Evolutionary conservation across 1,139 yeast genomes (phyloP), one percentile per base, ranked within the genome.

Genomic region (Hansenula sp.): DNA sequence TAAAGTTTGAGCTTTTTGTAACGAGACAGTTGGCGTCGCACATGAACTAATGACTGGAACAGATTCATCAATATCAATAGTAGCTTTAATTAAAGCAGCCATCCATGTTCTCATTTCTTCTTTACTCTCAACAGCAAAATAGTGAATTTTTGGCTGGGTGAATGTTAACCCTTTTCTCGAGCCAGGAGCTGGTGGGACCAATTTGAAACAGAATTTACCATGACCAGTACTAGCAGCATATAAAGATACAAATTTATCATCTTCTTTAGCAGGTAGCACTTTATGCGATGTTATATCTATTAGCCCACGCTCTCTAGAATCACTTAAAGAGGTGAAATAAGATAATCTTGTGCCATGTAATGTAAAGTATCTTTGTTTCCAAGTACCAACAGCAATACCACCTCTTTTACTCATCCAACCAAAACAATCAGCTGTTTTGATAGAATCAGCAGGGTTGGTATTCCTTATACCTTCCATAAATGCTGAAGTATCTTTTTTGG

Each of bases 341-440:
- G 97, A 89, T 47, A 93, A 69, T 54, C 99, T 72, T 0, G 99
- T 94, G 7, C 96, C 96, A 65, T 91, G 96, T 36, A 93, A 71
- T 1, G 94, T 83, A 60, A 93, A 93, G 60, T 80, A 93, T 47
- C 99, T 77, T 45, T 85, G 82, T 57, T 91, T 84, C 99, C 99
- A 93, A 13, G 91, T 81, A 16, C 89, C 87, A 54, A 83, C 77
- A n/a, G 94, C 78, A 42, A 85, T 78, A 47, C 84, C 88, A 31
- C 96, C 96, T 52, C 88, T 81, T 63, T 93, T 93, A 42, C 91
- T 79, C 96, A 94, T 86, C 96, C 97, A 93, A 2, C 99, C 99
- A 43, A 90, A 82, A 58, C 72, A 80, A 46, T 76, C 84, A 0
- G 98, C 90, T 13, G 83, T 68, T 54, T 80, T 80, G 40, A 85